Evolutionary conservation across 495 filamentous ascomycete genomes (phyloP), one percentile per base, ranked within the genome.

Genomic region (Aspergillus nanangensis): DNA sequence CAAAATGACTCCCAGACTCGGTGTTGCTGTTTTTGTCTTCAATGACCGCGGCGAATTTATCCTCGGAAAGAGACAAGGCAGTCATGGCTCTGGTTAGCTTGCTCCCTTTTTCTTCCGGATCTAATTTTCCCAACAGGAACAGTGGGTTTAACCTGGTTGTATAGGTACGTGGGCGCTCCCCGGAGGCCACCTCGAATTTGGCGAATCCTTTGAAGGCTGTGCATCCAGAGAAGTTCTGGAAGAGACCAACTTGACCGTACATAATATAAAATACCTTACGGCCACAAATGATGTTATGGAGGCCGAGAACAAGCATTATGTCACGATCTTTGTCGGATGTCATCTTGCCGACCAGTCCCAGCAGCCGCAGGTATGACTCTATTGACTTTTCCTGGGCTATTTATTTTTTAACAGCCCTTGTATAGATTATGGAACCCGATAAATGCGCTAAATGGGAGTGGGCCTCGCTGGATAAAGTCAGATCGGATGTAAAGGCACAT

Each of bases 21-120:
- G 68, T 20, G 47, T 71, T 25, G 64, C 38, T 0, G 62, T 64
- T 21, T 68, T 71, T 31, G 44, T 61, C 29, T 13, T 62, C 21
- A 69, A 63, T 14, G 3, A 37, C 8, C 32, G 57, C 7, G 62
- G 59, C 11, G 41, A 68, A 37, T 62, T 71, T 32, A 19, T 71
- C 35, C 29, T 69, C 0, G 68, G 68, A 14, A 43, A 61, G 36
- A 38, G 68, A 25, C 57, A 62, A 41, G 66, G 66, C 20, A 68
- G 64, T 36, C 61, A 60, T 40, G 68, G 68, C 21, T 59, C 68
- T 11, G 60, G 68, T 68, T 39, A 34, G 52, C 29, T 22, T 4
- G 8, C 13, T 32, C 10, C 36, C 27, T 18, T 35, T 4, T 11
- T 7, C 24, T 5, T 15, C 13, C n/a, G n/a, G n/a, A n/a, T n/a